A percentile compares a stretch with the other conserved stretches of the same genome.
These are phyloP conservation scores for Akanthomyces lecanii DNA, from an alignment of 2,329 filamentous ascomycete genomes.

Conservation along the genomic window DNA sequence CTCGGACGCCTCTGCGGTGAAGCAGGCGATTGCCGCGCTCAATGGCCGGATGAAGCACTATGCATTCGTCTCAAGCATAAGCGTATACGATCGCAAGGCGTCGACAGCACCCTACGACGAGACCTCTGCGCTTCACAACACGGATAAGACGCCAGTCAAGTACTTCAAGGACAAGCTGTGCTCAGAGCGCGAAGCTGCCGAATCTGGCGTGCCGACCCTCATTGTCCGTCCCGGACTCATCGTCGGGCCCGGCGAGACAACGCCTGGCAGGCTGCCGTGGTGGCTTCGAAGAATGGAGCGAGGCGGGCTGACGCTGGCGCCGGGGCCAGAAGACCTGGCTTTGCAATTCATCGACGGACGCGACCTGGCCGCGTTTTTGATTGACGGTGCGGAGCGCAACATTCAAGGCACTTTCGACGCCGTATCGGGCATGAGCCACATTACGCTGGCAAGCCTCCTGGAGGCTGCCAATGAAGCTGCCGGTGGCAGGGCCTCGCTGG, in stretches of 20 bases:
- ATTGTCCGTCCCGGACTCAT: constrained; percentile 16
- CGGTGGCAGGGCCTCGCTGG: constrained; percentile 8
- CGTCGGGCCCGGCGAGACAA: constrained; percentile 15
- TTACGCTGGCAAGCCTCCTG: constrained; percentile 10
- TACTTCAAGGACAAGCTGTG: constrained; percentile 17
- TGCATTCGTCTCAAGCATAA: constrained; percentile 21
- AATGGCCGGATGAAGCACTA: constrained; percentile 19
- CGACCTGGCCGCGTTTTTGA: constrained; percentile 17
- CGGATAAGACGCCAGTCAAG: background rate
- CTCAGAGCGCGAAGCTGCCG: constrained; percentile 1
- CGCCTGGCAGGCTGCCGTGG: constrained; percentile 12
- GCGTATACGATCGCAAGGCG: constrained; percentile 16
- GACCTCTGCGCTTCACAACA: constrained; percentile 16
- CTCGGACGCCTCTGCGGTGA: constrained; percentile 17
- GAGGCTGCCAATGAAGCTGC: constrained; percentile 6
- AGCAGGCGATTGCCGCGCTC: constrained; percentile 18
- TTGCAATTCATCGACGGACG: constrained; percentile 19
- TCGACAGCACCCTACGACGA: constrained; percentile 15
- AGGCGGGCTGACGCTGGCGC: constrained; percentile 17
- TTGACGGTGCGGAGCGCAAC: constrained; percentile 17
- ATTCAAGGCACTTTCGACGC: constrained; percentile 11
- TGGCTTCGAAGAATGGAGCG: constrained; percentile 16
- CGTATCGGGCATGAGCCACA: background rate
- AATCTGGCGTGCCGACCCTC: constrained; percentile 12
- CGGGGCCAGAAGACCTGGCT: constrained; percentile 12